Evolutionary conservation across 2,329 filamentous ascomycete species (phyloP).

Genomic region (Trichophyton benhamiae): DNA sequence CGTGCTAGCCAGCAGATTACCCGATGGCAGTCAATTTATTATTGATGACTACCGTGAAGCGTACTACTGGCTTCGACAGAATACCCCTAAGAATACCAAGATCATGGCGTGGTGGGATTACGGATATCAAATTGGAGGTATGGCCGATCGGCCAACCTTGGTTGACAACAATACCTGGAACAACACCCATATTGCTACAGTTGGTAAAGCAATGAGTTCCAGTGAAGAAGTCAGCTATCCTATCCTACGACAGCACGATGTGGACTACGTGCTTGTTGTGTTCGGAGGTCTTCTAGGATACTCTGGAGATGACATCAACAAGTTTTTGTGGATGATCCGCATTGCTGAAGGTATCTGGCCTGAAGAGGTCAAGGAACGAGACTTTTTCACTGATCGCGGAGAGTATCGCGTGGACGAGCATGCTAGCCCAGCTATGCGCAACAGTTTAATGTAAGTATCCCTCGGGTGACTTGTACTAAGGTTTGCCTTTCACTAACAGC

Average conservation of each 20-base stretch:
- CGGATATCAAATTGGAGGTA: conserved; percentile 97
- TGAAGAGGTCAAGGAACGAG: conserved; percentile 94
- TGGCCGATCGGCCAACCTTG: conserved; percentile 92
- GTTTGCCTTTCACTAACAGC: conserved; percentile 6
- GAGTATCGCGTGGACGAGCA: conserved; percentile 92
- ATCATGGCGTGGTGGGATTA: conserved; percentile 99
- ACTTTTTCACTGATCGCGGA: conserved; percentile 86
- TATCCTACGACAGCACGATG: conserved; percentile 96
- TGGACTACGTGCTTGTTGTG: conserved; percentile 95
- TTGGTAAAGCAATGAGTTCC: conserved; percentile 97
- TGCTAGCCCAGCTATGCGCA: conserved; percentile 93
- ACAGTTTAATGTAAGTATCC: conserved; percentile 81
- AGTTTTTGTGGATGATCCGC: conserved; percentile 99
- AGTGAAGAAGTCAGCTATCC: conserved; percentile 96
- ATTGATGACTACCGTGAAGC: conserved; percentile 99
- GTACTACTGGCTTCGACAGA: conserved; percentile 98
- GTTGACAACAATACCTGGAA: conserved; percentile 99
- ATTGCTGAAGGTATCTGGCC: conserved; percentile 99
- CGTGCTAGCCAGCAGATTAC: conserved; percentile 79
- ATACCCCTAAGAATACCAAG: conserved; percentile 88
- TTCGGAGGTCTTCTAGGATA: conserved; percentile 94
- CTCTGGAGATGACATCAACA: conserved; percentile 98
- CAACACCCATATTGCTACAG: conserved; percentile 98
- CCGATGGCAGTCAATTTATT: conserved; percentile 93
- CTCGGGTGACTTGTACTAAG: background rate